phyloP scores from a whole-genome alignment of 2,329 filamentous ascomycete species.

The Nemania abortiva region DNA sequence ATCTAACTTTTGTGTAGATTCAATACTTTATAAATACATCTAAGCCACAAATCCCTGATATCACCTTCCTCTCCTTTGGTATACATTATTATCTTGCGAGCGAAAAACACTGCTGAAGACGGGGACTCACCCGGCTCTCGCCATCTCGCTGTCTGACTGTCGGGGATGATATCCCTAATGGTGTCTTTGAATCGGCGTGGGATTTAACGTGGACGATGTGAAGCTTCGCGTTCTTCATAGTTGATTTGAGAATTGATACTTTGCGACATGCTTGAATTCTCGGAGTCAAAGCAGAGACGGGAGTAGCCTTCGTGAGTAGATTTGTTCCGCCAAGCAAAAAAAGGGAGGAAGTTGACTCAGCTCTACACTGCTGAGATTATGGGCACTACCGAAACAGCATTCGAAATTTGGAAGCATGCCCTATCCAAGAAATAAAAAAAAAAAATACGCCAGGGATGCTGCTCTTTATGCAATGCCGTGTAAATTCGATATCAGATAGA shows the following conservation, averaged over 20 bases:
- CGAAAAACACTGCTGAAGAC: neutral
- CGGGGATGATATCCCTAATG: too few species aligned
- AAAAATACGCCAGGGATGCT: neutral
- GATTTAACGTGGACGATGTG: too few species aligned
- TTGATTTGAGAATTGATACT: too few species aligned
- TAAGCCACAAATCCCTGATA: neutral
- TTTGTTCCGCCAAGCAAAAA: neutral
- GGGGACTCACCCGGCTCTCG: neutral
- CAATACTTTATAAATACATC: neutral
- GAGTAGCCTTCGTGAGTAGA: neutral
- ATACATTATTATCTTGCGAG: neutral
- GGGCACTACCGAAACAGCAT: neutral
- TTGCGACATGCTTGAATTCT: neutral
- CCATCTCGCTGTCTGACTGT: neutral
- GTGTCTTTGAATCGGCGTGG: too few species aligned
- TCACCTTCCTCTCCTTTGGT: neutral
- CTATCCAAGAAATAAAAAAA: neutral
- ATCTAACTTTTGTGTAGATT: neutral
- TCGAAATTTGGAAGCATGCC: neutral
- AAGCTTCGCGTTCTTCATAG: too few species aligned
- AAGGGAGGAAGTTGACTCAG: neutral
- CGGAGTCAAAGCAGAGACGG: neutral
- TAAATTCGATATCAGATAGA: too few species aligned
- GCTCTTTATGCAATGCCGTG: too few species aligned
- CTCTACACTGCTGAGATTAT: neutral